Evolutionary conservation across 2,329 filamentous ascomycete species (phyloP), one percentile per base, ranked within the genome.

Genomic region (Ilyonectria robusta): DNA sequence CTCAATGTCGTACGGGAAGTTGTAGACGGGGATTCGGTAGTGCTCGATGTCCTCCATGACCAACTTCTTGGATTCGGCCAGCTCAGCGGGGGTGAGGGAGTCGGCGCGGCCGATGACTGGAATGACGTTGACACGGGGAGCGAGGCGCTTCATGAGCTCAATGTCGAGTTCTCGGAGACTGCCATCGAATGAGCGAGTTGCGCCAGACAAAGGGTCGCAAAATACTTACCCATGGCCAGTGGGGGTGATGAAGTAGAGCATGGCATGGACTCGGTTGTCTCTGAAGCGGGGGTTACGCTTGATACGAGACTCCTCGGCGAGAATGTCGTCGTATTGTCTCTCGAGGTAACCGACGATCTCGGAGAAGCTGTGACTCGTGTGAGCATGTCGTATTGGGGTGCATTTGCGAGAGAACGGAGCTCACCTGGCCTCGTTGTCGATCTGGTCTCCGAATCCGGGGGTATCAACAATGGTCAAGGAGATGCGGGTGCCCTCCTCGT

Each of bases 1-100:
- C 84, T 99, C 96, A 69, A 99, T 97, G 77, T 99, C 96, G 86
- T 99, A 99, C 56, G 96, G 96, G 88, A 99, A 99, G 89, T 99
- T 99, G 90, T 99, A 99, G 73, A 99, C 95, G 53, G 96, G 96
- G 76, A 99, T 99, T 80, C 96, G 93, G 87, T 99, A 99, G 85
- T 99, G 96, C 85, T 99, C 96, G 76, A 99, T 99, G 81, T 99
- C 96, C 87, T 99, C 96, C 96, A 99, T 99, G 79, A 99, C 95
- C 69, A 99, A 90, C 89, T 98, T 99, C 91, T 99, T 99, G 75
- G 95, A 98, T 85, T 99, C 96, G 74, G 96, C 96, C 71, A 99
- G 89, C 86, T 99, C 96, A 74, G 94, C 92, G 44, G 96, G 96
- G 63, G 96, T 99, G 70, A 99, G 92, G 23, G 96, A 97, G 82